A percentile compares a stretch with the other conserved stretches of the same genome.
Conservation (phyloP, 345 rosid species). For the Eucalyptus erythrocorys region DNA sequence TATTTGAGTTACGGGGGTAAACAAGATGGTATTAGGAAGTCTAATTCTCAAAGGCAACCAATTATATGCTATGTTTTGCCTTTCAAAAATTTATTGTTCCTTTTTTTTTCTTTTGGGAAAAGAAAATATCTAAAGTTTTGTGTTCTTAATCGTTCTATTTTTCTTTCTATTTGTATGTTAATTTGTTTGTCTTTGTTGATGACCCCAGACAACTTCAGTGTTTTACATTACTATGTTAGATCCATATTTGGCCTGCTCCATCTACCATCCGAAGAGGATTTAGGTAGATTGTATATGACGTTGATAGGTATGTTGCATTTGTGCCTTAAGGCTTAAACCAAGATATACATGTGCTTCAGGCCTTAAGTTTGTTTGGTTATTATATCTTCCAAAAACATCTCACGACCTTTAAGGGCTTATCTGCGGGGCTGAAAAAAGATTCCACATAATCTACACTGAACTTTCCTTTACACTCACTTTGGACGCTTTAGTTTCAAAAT, state of each 20-base stretch:
- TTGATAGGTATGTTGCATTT: not conserved
- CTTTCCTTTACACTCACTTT: no score
- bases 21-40: no score
- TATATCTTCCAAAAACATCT: no score
- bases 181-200: not conserved
- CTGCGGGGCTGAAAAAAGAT: no score
- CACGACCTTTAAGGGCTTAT: no score
- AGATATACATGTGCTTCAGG: not conserved
- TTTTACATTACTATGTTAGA: not conserved
- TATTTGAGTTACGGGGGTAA: no score
- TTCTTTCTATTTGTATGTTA: not conserved
- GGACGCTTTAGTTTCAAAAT: no score
- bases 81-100: not conserved
- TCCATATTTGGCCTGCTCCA: not conserved
- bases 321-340: not conserved
- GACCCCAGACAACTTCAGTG: not conserved
- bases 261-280: no score
- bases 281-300: not conserved
- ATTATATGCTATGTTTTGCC: not conserved
- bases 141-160: not conserved
- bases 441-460: no score
- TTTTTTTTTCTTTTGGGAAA: no score
- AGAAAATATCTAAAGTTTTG: not conserved
- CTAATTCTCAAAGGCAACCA: no score
- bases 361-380: no score